Conservation (phyloP, 176 grass and related monocot species). For the Eleusine indica region DNA sequence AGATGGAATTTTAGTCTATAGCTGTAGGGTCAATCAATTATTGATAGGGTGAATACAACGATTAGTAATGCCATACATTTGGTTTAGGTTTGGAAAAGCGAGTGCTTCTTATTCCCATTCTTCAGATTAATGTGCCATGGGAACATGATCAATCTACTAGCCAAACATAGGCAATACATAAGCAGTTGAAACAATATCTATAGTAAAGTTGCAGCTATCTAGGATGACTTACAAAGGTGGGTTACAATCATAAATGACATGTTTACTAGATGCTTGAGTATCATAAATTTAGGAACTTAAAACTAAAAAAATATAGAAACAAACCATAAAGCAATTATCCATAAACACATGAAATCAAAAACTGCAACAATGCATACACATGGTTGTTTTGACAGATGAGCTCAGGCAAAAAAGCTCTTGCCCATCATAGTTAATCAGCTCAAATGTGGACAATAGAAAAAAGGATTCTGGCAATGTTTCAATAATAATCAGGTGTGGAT, state of each 20-base stretch:
- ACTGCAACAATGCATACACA: neutral
- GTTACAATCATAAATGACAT: conserved; percentile 12
- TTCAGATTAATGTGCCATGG: neutral
- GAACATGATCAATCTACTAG: conserved; percentile 1
- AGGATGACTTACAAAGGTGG: neutral
- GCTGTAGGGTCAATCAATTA: neutral
- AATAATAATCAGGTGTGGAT: neutral
- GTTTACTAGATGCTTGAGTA: neutral
- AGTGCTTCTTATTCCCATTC: conserved; percentile 1
- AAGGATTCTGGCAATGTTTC: conserved; percentile 12
- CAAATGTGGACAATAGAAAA: conserved; percentile 5
- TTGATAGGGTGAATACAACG: too few species aligned
- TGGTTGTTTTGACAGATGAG: neutral
- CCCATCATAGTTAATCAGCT: neutral
- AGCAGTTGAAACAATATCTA: neutral
- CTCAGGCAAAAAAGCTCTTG: neutral
- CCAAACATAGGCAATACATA: neutral
- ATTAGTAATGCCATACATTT: neutral
- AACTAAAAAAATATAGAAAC: neutral
- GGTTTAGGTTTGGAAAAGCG: neutral
- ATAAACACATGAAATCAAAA: neutral
- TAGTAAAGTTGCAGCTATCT: neutral
- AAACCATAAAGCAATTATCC: neutral
- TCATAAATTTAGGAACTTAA: neutral
- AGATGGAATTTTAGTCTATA: conserved; percentile 11